Base-by-base conservation (phyloP, 192 early-diverging fungal genomes). In the Linnemannia schmuckeri region DNA sequence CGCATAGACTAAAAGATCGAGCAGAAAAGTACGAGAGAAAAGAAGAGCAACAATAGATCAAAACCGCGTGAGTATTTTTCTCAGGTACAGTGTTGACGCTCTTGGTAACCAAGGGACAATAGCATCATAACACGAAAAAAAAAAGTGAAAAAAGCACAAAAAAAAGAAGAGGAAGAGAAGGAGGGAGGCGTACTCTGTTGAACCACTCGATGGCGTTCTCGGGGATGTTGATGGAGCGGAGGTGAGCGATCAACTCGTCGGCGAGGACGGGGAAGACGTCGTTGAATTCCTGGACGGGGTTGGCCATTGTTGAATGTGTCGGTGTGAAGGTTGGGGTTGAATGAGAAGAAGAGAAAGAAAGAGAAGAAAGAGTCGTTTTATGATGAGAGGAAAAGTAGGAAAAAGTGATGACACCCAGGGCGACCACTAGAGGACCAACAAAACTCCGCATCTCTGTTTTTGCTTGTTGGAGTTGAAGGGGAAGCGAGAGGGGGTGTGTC, bases 181-280 rank as follows among this genome's bases (percentile, higher is more conserved):
- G 2, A 2, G 24, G 1, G 17, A 8, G 20, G 38, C 66, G 52
- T 87, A 95, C 93, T 72, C 91, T 72, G 70, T 93, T 91, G 76
- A 94, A 92, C 89, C 95, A 95, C 75, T 92, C 79, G 35, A 91
- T 89, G 81, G 93, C 92, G 80, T 95, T 93, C 78, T 93, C 82
- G 55, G 94, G 93, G 63, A 94, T 93, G 49, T 94, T 92, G 80
- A 95, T 94, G 46, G 88, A 89, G 22, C 91, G 89, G 71, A 97
- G 90, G 77, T 97, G 95, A 12, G 87, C 85, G 69, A 97, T 82
- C 49, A 99, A 87, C 83, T 97, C 97, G 76, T 93, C 90, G 8
- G 89, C 89, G 15, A 99, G 92, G 75, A 88, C 88, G 66, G 96
- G 93, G 90, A 95, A 98, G 47, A 95, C 94, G 47, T 93, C 93